A percentile compares a stretch with the other conserved stretches of the same genome.
phyloP scores from a whole-genome alignment of 495 filamentous ascomycete genomes.

The Aspergillus affinis region DNA sequence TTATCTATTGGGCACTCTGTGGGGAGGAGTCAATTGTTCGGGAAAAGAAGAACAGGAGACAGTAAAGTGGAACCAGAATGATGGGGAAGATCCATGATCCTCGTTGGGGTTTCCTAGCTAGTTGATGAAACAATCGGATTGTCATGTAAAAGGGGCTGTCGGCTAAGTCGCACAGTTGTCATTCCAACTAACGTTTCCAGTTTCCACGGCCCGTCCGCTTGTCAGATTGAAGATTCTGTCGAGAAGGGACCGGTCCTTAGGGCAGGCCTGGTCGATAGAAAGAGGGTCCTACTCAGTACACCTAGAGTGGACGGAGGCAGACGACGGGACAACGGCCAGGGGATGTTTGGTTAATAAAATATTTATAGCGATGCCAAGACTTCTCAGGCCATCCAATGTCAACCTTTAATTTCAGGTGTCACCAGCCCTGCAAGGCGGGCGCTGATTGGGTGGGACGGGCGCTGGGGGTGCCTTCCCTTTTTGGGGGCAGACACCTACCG shows the following conservation, averaged over 20 bases:
- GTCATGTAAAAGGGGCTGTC: background rate
- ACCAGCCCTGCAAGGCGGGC: background rate
- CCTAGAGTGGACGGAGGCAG: no score
- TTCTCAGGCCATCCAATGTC: background rate
- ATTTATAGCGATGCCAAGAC: background rate
- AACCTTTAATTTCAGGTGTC: background rate
- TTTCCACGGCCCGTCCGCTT: background rate
- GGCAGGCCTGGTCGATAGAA: background rate
- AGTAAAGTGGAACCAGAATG: background rate
- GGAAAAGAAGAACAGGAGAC: background rate
- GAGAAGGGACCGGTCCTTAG: no score
- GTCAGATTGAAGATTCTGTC: background rate
- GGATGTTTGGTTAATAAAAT: no score
- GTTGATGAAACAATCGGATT: background rate
- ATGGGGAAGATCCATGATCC: background rate
- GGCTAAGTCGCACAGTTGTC: background rate
- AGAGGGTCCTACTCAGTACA: no score
- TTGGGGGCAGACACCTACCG: background rate
- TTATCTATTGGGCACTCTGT: background rate
- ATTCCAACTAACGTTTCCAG: background rate
- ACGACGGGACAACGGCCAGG: no score
- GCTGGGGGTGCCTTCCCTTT: background rate
- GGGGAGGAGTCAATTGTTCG: background rate
- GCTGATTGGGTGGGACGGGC: background rate
- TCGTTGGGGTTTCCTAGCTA: background rate